Percentiles rank a stretch among this genome's conserved stretches.
phyloP scores from a whole-genome alignment of 2,329 filamentous ascomycete species.

The Microcyclosporella mali region DNA sequence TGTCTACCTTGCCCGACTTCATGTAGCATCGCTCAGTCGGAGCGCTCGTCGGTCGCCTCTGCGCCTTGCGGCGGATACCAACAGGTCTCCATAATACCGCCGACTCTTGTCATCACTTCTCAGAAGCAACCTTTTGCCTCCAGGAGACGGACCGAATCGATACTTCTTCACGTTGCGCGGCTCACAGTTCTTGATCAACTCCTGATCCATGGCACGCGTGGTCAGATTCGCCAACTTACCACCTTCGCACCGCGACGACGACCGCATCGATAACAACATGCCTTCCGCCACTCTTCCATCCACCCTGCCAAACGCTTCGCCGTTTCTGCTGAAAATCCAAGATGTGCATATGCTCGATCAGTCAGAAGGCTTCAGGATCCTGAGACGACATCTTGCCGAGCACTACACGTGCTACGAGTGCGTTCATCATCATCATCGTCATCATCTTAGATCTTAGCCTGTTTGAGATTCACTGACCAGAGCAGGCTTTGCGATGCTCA shows the following conservation, averaged over 20 bases:
- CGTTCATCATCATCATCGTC: too few species aligned
- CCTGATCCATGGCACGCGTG: not conserved
- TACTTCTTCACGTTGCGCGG: not conserved
- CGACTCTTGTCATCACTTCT: not conserved
- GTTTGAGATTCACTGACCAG: constrained; percentile 23
- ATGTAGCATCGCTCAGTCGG: not conserved
- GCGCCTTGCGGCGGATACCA: not conserved
- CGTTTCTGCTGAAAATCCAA: constrained; percentile 39
- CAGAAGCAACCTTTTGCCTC: not conserved
- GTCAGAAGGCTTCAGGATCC: constrained; percentile 39
- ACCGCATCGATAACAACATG: constrained; percentile 7
- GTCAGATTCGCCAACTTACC: not conserved
- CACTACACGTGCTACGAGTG: constrained; percentile 35
- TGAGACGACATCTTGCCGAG: constrained; percentile 38
- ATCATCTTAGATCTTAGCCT: not conserved
- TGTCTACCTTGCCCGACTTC: not conserved
- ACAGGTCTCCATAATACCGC: constrained; percentile 6
- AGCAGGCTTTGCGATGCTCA: constrained; percentile 42
- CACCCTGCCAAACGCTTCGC: constrained; percentile 28
- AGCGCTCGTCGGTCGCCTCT: not conserved
- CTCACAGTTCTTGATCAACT: not conserved
- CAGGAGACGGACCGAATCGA: constrained; percentile 7
- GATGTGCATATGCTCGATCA: constrained; percentile 36
- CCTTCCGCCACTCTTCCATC: constrained; percentile 7
- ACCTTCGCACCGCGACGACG: not conserved